Base-by-base conservation (phyloP, 805 yeast species). In the Yueomyces sp. region DNA sequence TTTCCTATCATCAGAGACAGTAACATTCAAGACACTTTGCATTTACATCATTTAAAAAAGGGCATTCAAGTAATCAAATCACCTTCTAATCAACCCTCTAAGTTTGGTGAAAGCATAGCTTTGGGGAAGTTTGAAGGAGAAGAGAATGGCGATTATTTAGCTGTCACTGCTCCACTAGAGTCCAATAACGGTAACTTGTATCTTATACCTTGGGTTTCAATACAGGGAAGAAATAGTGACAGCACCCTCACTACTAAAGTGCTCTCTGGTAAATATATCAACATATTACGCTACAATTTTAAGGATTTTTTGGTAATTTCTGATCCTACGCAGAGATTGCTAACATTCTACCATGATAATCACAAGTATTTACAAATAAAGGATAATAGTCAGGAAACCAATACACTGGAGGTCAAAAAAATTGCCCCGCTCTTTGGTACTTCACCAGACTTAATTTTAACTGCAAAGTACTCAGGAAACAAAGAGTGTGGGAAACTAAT, bases 101-200 rank as follows among this genome's bases (percentile, higher is more conserved):
- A 66, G 26, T 77, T 77, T 56, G 84, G 82, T 0, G 51, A 66
- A 1, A 59, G 68, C 4, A 40, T 76, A 3, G 59, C 64, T 2
- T 41, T 66, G 3, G 77, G 79, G 0, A 55, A 63, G n/a, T 72
- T 68, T 45, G 50, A 66, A 6, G 52, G 54, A 8, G 56, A 58
- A 11, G 59, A 56, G 5, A 57, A 60, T 6, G 33, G 29, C 60
- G 63, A 0, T 66, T 73, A 9, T 30, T 40, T 76, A 4, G 81
- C 79, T 0, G 63, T 77, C 2, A 69, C 78, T 1, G 69, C 81
- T 2, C 74, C 74, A 2, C 64, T 56, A 45, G 79, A 75, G 44
- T 70, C 67, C 8, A 36, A 39, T 0, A 39, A 42, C 19, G 79
- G 79, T 0, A 59, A 74, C 0, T 65, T 72, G 0, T 74, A 72